These are phyloP conservation scores for Botryococcus braunii DNA, from an alignment of 163 green algal genomes.

Conservation along the genomic window DNA sequence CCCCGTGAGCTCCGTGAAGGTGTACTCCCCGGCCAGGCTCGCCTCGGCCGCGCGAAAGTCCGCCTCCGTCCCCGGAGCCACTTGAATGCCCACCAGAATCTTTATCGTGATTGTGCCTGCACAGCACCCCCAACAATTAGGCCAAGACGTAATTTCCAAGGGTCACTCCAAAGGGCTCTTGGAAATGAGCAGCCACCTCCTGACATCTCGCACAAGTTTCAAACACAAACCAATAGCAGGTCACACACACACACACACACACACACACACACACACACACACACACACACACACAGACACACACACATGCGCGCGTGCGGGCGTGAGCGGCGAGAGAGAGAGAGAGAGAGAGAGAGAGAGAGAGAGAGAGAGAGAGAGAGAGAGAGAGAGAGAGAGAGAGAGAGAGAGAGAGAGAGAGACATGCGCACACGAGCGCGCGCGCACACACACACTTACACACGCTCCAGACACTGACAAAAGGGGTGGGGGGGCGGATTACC, in stretches of 20 bases:
- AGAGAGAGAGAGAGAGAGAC: background rate
- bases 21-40: constrained; percentile 42
- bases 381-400: background rate
- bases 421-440: background rate
- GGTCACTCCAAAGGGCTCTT: background rate
- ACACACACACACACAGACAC: background rate
- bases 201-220: background rate
- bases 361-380: background rate
- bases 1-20: constrained; percentile 50
- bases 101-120: constrained; percentile 60
- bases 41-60: constrained; percentile 27
- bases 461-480: background rate
- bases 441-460: background rate
- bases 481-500: constrained; percentile 11
- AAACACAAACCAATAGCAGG: background rate
- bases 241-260: background rate
- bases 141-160: background rate
- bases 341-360: background rate
- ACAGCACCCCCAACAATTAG: background rate
- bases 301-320: background rate
- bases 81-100: constrained; percentile 76
- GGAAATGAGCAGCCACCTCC: background rate
- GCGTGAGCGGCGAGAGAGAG: background rate
- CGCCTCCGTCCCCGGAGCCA: constrained; percentile 30
- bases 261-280: background rate